Evolutionary conservation across 352 stramenopile species (phyloP).

Genomic region (Pythium oligandrum): DNA sequence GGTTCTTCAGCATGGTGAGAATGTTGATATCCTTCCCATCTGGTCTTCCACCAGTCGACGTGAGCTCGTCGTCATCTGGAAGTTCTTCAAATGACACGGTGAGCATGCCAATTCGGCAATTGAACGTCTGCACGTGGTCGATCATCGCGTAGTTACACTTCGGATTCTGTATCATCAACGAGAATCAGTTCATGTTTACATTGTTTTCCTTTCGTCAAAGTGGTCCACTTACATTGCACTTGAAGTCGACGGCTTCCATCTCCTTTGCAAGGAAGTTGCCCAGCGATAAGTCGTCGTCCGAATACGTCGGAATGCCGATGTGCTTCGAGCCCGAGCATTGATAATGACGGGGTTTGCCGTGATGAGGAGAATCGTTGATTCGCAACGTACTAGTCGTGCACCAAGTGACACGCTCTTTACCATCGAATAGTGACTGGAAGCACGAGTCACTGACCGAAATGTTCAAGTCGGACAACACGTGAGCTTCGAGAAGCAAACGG

Average conservation of each 20-base stretch:
- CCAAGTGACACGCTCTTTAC: slow-evolving; percentile 45
- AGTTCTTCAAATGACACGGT: slow-evolving; percentile 83
- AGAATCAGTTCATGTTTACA: no score
- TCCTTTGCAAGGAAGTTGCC: slow-evolving; percentile 76
- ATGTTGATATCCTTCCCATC: slow-evolving; percentile 40
- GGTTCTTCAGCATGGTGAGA: slow-evolving; percentile 28
- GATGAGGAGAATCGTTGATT: slow-evolving; percentile 36
- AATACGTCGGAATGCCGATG: slow-evolving; percentile 56
- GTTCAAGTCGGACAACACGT: slow-evolving; percentile 89
- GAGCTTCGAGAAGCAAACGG: slow-evolving; percentile 94
- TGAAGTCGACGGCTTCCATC: slow-evolving; percentile 56
- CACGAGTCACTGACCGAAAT: slow-evolving; percentile 17
- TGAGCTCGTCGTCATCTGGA: slow-evolving; percentile 33
- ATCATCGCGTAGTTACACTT: slow-evolving; percentile 82
- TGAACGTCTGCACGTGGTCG: slow-evolving; percentile 82
- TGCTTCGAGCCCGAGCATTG: slow-evolving; percentile 71
- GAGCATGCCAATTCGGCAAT: slow-evolving; percentile 59
- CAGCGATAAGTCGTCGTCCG: slow-evolving; percentile 71
- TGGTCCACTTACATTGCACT: slow-evolving; percentile 61
- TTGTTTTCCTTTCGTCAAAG: background rate
- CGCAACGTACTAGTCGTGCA: slow-evolving; percentile 73
- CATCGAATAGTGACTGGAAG: slow-evolving; percentile 14
- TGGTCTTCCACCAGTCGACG: slow-evolving; percentile 2
- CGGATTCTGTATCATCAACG: slow-evolving; percentile 33
- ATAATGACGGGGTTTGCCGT: slow-evolving; percentile 47